These are phyloP conservation scores for Saccharomyces uvarum DNA, from an alignment of 1,139 yeast species.

Conservation along the genomic window DNA sequence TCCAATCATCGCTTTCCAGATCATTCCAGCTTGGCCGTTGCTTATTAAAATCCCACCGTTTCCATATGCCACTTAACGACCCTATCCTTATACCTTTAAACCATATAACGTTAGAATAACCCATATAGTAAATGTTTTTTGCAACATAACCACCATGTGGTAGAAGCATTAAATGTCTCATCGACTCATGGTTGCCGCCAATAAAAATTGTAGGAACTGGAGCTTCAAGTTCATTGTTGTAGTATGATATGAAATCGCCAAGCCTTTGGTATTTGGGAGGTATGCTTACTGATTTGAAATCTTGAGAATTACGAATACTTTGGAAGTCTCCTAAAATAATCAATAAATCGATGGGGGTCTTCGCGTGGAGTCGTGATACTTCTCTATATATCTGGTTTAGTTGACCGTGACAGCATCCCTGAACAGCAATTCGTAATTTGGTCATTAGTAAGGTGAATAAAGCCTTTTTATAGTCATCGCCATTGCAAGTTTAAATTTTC, in stretches of 20 bases:
- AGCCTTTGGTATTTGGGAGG: conserved; percentile 46
- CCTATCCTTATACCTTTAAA: conserved; percentile 66
- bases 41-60: conserved; percentile 40
- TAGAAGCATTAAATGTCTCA: conserved; percentile 65
- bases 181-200: conserved; percentile 95
- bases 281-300: conserved; percentile 58
- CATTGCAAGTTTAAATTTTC: neutral
- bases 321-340: conserved; percentile 81
- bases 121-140: conserved; percentile 81
- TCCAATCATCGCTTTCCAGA: conserved; percentile 30
- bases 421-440: conserved; percentile 50
- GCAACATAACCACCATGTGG: conserved; percentile 94
- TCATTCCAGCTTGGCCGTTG: conserved; percentile 21
- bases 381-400: conserved; percentile 50
- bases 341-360: conserved; percentile 48
- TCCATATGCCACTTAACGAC: conserved; percentile 82
- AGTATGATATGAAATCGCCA: conserved; percentile 78
- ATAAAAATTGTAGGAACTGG: conserved; percentile 75
- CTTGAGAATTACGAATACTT: conserved; percentile 54
- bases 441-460: conserved; percentile 4
- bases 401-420: conserved; percentile 93
- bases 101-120: conserved; percentile 69
- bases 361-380: conserved; percentile 22
- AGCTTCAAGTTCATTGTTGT: conserved; percentile 51
- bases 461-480: neutral